Evolutionary conservation across 306 rosid species (phyloP), one percentile per base, ranked within the genome.

Genomic region (Corylus avellana): DNA sequence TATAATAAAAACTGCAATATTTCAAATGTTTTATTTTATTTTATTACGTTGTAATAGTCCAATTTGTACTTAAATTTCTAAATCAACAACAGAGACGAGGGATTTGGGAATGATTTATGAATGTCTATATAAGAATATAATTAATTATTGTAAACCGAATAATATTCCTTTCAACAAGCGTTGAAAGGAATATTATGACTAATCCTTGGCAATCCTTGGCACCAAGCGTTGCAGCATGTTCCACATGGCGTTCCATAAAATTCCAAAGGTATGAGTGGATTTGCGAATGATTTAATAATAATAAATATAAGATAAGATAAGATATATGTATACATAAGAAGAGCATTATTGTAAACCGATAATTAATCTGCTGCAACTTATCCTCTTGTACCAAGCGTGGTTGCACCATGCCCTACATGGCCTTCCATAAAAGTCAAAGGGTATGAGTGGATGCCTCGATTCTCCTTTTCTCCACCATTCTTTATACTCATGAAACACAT

Each of bases 361-460:
- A 18, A 56, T 13, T 5, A 56, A 4, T 4, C 58, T 49, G 53
- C 53, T 2, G 2, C 7, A 37, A 18, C 18, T 9, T 22, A 55
- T 72, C 51, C 54, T 53, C 17, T 3, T 42, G 29, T 29, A 1
- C 6, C 29, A 78, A 73, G 77, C 58, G 46, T 22, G 46, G 46
- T 42, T 59, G 54, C 9, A 49, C 14, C 11, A 32, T 37, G 51
- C 12, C 44, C 67, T 48, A 49, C 56, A 54, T 71, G 77, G 58
- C 87, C 70, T 69, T 77, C 79, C 76, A 44, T 42, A 20, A 13
- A 74, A 55, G 73, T 58, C 37, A 42, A 35, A 59, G 4, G 53
- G 72, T 59, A 48, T 37, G 73, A 84, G 82, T 75, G 89, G 67
- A 82, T 49, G 84, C 80, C 76, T 78, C 73, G 83, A 74, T 73